Evolutionary conservation across 176 grass and related monocot genomes (phyloP).

Genomic region (Oryza punctata): DNA sequence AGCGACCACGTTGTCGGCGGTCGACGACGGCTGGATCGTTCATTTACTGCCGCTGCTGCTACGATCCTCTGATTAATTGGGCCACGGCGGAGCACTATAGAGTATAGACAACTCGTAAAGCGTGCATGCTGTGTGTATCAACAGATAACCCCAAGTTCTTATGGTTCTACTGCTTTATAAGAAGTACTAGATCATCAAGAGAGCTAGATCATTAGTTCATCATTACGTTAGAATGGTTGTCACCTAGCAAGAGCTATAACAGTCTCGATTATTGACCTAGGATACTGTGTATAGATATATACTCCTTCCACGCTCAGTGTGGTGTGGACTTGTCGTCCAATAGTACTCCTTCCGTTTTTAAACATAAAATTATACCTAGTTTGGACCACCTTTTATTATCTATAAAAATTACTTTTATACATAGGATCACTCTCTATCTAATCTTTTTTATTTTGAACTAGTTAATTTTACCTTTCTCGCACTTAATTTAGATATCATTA

Average conservation of each 20-base stretch:
- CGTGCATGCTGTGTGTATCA: neutral
- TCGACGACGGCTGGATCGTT: neutral
- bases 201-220: neutral
- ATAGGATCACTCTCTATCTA: too few species aligned
- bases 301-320: too few species aligned
- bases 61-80: neutral
- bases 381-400: too few species aligned
- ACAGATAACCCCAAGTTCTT: neutral
- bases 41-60: neutral
- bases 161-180: neutral
- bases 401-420: too few species aligned
- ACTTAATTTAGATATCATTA: too few species aligned
- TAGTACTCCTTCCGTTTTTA: too few species aligned
- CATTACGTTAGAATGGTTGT: neutral
- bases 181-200: neutral
- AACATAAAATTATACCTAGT: too few species aligned
- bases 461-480: too few species aligned
- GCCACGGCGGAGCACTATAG: neutral
- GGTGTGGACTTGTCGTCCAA: too few species aligned
- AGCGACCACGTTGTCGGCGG: conserved; percentile 49
- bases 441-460: too few species aligned
- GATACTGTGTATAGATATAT: neutral
- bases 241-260: neutral
- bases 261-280: neutral
- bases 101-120: too few species aligned